Base-by-base conservation (phyloP, 192 early-diverging fungal species). In the Chytriomyces sp. region DNA sequence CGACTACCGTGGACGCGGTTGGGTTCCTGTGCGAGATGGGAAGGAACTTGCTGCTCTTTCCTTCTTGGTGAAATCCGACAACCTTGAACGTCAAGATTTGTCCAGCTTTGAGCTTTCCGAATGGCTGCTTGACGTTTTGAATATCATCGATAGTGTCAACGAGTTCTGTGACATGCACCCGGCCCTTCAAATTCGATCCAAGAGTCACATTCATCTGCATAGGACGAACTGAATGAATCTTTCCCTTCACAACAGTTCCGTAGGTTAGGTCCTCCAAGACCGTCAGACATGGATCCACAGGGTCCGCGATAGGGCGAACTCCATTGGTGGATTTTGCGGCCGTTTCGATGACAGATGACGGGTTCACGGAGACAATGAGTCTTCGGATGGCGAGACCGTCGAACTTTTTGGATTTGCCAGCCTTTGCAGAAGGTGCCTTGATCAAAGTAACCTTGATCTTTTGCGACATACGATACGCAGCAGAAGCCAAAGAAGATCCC, bases 161-260 rank as follows among this genome's bases (percentile, higher is more conserved):
- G 2, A 90, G 73, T 79, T 95, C 90, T n/a, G 89, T 86, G 41
- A 89, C 70, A 68, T 93, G 92, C 58, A 95, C 64, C 40, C 91
- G 86, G 19, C 91, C 93, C 69, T 87, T 85, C 31, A 93, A 72
- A 68, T 91, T 90, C 33, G 78, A 73, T 10, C 90, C 92, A 34
- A 95, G 79, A 5, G 64, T 68, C 33, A 95, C 64, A 52, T 90
- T 89, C 34, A 86, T 30, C 49, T 84, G 81, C 5, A 36, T 53
- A 10, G 65, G 53, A 52, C 77, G 82, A 40, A 85, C 53, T 0
- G 80, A 61, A 7, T 39, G n/a, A 30, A 85, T 70, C 17, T 57
- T 58, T 12, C 30, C 84, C 54, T 78, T 79, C 2, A 82, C 58
- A 14, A 54, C 8, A 0, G 28, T 6, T n/a, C 82, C 84, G 32